phyloP scores from a whole-genome alignment of 1,139 yeast genomes.

The Zygoascus meyerae region DNA sequence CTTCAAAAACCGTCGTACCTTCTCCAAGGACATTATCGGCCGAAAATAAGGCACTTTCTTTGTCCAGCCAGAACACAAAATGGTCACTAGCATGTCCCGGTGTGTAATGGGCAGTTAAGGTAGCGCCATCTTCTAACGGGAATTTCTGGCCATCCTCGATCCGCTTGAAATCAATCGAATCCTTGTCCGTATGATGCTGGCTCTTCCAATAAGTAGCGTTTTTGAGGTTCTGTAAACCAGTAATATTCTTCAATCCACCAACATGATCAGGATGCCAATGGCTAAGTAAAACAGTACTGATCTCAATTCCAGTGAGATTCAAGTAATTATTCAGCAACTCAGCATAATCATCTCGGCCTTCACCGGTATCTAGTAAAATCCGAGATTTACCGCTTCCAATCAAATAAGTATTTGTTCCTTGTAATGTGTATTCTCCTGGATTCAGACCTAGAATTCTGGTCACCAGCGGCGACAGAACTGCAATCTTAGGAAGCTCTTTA shows the following conservation, averaged over 20 bases:
- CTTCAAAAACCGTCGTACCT: constrained; percentile 35
- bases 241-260: constrained; percentile 29
- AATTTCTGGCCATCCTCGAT: constrained; percentile 29
- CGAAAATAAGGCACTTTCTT: constrained; percentile 34
- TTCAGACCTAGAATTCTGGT: constrained; percentile 37
- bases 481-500: constrained; percentile 17
- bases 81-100: constrained; percentile 40
- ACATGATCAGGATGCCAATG: constrained; percentile 39
- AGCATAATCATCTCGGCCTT: constrained; percentile 31
- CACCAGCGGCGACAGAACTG: constrained; percentile 35
- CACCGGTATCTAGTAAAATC: constrained; percentile 37
- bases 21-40: constrained; percentile 39
- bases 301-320: constrained; percentile 24
- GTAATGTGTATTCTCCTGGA: constrained; percentile 37
- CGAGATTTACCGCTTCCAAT: constrained; percentile 33
- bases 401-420: constrained; percentile 40
- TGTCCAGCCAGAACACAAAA: constrained; percentile 32
- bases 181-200: neutral
- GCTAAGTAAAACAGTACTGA: constrained; percentile 32
- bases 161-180: neutral
- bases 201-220: neutral
- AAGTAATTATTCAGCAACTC: constrained; percentile 26
- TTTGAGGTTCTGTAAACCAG: constrained; percentile 3
- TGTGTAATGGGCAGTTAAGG: constrained; percentile 30
- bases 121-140: constrained; percentile 25